These are phyloP conservation scores for Selaginella moellendorffii DNA, from an alignment of 75 land plant species.

Conservation along the genomic window DNA sequence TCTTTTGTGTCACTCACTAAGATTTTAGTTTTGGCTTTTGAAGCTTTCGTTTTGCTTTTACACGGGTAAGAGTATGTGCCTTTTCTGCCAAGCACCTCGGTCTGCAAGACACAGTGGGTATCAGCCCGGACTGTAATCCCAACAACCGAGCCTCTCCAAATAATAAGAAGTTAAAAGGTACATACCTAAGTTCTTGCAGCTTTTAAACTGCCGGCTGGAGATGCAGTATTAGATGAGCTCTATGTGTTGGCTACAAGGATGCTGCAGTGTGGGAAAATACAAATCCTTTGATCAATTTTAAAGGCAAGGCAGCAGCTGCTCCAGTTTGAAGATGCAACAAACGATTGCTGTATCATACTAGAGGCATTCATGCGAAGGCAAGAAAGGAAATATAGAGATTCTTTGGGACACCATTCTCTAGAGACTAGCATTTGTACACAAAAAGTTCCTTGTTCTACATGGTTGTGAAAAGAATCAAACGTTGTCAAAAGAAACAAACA, in stretches of 20 bases:
- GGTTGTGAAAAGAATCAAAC: too few species aligned
- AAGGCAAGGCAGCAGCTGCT: too few species aligned
- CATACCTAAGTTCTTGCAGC: slow-evolving; percentile 23
- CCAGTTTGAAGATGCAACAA: too few species aligned
- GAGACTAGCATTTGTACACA: too few species aligned
- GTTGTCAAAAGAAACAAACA: too few species aligned
- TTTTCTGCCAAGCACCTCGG: slow-evolving; percentile 56
- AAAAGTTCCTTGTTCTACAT: too few species aligned
- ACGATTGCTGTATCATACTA: too few species aligned
- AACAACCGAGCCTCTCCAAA: slow-evolving; percentile 43
- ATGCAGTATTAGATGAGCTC: slow-evolving; percentile 54
- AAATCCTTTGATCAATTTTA: neutral
- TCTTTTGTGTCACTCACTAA: neutral
- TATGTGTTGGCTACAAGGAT: slow-evolving; percentile 79
- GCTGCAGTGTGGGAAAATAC: slow-evolving; percentile 58
- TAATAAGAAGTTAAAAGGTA: neutral
- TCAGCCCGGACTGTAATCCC: slow-evolving; percentile 90
- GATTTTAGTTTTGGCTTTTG: too few species aligned
- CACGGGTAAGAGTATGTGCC: slow-evolving; percentile 90
- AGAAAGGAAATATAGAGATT: too few species aligned
- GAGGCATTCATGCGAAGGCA: too few species aligned
- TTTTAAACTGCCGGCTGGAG: slow-evolving; percentile 89
- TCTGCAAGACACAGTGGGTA: slow-evolving; percentile 47
- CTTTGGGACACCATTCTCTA: too few species aligned
- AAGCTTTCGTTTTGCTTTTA: too few species aligned